These are phyloP conservation scores for Royoungia palumana DNA, from an alignment of 768 basidiomycete species.

Conservation along the genomic window DNA sequence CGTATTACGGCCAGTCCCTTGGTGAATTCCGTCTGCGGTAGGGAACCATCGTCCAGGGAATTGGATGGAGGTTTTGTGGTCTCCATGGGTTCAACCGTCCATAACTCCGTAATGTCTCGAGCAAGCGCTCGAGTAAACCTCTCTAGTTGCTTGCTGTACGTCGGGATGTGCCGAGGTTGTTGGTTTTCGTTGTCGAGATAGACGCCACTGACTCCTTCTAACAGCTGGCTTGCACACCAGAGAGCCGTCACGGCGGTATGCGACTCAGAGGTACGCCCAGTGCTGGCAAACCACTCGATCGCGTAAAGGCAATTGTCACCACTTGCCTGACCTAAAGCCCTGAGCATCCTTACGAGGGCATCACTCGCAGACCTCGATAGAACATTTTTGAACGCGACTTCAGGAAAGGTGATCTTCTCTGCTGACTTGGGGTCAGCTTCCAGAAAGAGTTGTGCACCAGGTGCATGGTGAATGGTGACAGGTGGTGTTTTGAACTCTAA, in stretches of 20 bases:
- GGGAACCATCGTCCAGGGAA: conserved; percentile 30
- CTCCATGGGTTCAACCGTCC: conserved; percentile 50
- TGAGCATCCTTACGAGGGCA: conserved; percentile 69
- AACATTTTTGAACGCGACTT: conserved; percentile 53
- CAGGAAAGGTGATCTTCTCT: conserved; percentile 50
- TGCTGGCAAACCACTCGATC: conserved; percentile 77
- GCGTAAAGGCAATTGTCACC: conserved; percentile 70
- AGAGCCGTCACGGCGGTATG: conserved; percentile 62
- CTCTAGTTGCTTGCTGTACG: conserved; percentile 49
- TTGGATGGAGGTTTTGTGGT: conserved; percentile 16
- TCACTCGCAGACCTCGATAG: conserved; percentile 48
- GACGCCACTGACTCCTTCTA: conserved; percentile 66
- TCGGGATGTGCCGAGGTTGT: not conserved
- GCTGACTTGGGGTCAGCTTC: conserved; percentile 43
- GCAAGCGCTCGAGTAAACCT: conserved; percentile 64
- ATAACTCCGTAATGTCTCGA: conserved; percentile 64
- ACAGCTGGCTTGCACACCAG: conserved; percentile 76
- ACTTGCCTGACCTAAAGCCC: conserved; percentile 62
- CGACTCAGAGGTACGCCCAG: conserved; percentile 44
- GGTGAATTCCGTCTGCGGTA: conserved; percentile 54
- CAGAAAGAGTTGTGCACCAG: conserved; percentile 54
- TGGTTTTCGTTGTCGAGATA: conserved; percentile 35
- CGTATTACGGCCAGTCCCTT: conserved; percentile 65
- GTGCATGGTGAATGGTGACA: conserved; percentile 43
- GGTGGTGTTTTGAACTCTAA: conserved; percentile 67